Evolutionary conservation across 2,329 filamentous ascomycete species (phyloP).

Genomic region (Trichoderma harzianum): DNA sequence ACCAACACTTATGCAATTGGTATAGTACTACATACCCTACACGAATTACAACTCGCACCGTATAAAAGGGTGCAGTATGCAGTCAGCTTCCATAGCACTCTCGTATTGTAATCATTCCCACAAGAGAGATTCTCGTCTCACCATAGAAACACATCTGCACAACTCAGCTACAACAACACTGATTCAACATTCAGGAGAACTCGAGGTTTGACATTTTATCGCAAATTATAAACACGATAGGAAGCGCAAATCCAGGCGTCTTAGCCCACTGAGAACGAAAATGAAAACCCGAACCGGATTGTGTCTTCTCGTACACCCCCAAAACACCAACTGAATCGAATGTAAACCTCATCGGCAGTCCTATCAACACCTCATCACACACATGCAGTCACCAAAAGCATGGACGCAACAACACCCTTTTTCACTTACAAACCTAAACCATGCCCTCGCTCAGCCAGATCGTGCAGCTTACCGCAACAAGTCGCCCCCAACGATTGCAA

Average conservation of each 20-base stretch:
- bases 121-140: neutral
- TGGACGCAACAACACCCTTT: neutral
- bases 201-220: conserved; percentile 50
- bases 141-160: neutral
- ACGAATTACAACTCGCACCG: neutral
- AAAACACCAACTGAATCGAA: neutral
- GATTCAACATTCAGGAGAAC: conserved; percentile 48
- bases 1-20: neutral
- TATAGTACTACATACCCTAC: neutral
- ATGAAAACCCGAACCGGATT: neutral
- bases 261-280: neutral
- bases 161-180: neutral
- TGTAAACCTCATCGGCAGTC: neutral
- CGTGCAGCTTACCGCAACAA: neutral
- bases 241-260: conserved; percentile 31
- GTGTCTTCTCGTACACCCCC: neutral
- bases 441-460: neutral
- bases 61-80: neutral
- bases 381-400: neutral
- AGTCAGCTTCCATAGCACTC: neutral
- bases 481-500: neutral
- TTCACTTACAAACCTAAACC: neutral
- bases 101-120: neutral
- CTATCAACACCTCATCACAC: neutral
- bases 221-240: conserved; percentile 32